Percentiles rank a stretch among this genome's conserved stretches.
Evolutionary conservation across 2,329 filamentous ascomycete genomes (phyloP).

Genomic region (Clathrospora elynae): DNA sequence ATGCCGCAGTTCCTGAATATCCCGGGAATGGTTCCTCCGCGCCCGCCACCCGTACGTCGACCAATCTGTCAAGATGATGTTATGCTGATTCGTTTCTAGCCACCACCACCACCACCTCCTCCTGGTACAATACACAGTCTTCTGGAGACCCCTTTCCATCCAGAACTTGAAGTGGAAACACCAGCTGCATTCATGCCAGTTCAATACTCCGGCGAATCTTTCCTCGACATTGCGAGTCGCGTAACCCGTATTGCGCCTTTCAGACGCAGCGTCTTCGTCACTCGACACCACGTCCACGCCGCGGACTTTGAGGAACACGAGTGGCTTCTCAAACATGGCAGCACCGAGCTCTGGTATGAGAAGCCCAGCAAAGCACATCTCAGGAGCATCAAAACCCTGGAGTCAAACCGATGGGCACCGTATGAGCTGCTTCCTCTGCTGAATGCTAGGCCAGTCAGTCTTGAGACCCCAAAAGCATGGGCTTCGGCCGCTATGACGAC

Average conservation of each 20-base stretch:
- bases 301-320: constrained; percentile 37
- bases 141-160: neutral
- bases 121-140: constrained; percentile 7
- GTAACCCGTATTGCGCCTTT: constrained; percentile 31
- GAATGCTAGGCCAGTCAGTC: constrained; percentile 22
- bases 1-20: neutral
- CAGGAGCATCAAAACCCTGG: constrained; percentile 11
- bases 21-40: constrained; percentile 3
- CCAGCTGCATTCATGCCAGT: constrained; percentile 28
- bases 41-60: constrained; percentile 13
- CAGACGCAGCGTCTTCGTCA: constrained; percentile 33
- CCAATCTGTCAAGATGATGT: neutral
- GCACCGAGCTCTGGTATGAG: constrained; percentile 38
- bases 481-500: constrained; percentile 37
- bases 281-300: constrained; percentile 25
- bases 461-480: constrained; percentile 38
- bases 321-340: constrained; percentile 37
- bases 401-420: constrained; percentile 11
- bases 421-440: constrained; percentile 20
- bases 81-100: constrained; percentile 7
- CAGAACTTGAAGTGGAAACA: constrained; percentile 14
- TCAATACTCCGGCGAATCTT: constrained; percentile 27
- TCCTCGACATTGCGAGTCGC: constrained; percentile 15
- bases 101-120: constrained; percentile 21
- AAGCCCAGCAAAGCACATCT: constrained; percentile 28